A percentile compares a stretch with the other conserved stretches of the same genome.
Conservation (phyloP, 805 yeast species). For the Metschnikowia koreensis region DNA sequence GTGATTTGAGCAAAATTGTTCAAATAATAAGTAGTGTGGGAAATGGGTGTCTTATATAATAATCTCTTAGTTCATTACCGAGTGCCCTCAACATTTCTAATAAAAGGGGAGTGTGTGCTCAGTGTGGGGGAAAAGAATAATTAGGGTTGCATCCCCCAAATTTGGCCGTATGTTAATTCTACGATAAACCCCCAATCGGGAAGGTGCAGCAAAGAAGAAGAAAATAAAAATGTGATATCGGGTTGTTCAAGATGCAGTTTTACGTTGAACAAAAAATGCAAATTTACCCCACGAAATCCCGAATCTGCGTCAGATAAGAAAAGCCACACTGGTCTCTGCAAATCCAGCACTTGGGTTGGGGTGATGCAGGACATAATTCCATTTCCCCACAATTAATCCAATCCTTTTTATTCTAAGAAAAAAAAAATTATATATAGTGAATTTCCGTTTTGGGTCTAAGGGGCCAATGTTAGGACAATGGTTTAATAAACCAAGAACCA, state of each 20-base stretch:
- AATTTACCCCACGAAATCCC: neutral
- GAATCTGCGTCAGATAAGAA: conserved; percentile 1
- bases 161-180: neutral
- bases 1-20: too few relatives aligned
- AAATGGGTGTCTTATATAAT: too few relatives aligned
- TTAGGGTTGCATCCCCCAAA: neutral
- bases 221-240: neutral
- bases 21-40: too few relatives aligned
- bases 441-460: neutral
- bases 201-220: neutral
- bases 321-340: neutral
- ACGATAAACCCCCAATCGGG: neutral
- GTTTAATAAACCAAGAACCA: too few relatives aligned
- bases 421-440: too few relatives aligned
- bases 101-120: too few relatives aligned
- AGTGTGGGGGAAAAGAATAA: neutral
- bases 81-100: too few relatives aligned
- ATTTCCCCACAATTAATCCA: conserved; percentile 8
- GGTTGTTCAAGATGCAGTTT: neutral
- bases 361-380: conserved; percentile 6
- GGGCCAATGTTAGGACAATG: neutral
- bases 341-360: neutral
- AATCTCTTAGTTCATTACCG: too few relatives aligned
- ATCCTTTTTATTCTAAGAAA: neutral
- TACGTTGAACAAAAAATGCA: neutral